A percentile compares a stretch with the other conserved stretches of the same genome.
Evolutionary conservation across 257 asterid species (phyloP).

Genomic region (Cynanchum wilfordii): DNA sequence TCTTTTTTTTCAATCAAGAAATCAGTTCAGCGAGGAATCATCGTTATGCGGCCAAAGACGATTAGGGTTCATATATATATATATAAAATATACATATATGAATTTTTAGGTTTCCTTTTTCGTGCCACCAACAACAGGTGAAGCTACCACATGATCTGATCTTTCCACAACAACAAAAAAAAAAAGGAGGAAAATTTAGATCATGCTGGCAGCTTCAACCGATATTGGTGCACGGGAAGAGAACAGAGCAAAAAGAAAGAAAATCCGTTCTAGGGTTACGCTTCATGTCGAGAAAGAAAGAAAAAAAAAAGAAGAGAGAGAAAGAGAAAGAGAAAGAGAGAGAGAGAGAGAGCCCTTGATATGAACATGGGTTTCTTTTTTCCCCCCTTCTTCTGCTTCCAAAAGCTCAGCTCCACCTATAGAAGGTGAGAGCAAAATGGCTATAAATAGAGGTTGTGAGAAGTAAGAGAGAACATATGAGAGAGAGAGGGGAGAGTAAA

Average conservation of each 20-base stretch:
- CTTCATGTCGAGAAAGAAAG: neutral
- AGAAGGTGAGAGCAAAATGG: slow-evolving; percentile 18
- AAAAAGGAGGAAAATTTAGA: slow-evolving; percentile 39
- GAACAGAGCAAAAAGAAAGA: slow-evolving; percentile 6
- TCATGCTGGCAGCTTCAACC: slow-evolving; percentile 92
- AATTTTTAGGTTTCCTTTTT: slow-evolving; percentile 18
- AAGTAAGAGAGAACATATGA: neutral
- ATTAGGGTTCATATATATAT: slow-evolving; percentile 17
- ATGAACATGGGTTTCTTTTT: neutral
- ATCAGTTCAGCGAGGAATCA: neutral
- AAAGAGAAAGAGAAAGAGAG: too few species aligned
- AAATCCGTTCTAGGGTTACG: neutral
- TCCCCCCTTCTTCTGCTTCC: slow-evolving; percentile 6
- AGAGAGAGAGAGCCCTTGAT: slow-evolving; percentile 6
- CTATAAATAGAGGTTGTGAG: slow-evolving; percentile 30
- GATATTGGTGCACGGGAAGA: slow-evolving; percentile 27
- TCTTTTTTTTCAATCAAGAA: slow-evolving; percentile 6
- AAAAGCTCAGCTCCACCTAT: slow-evolving; percentile 12
- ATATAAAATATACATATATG: too few species aligned
- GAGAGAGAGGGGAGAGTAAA: neutral
- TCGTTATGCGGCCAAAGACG: neutral
- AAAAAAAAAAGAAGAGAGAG: too few species aligned
- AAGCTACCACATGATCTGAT: slow-evolving; percentile 71
- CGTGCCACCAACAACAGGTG: slow-evolving; percentile 45
- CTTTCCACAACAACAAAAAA: slow-evolving; percentile 24